Base-by-base conservation (phyloP, 2,329 filamentous ascomycete species). In the Penicillium paneum region DNA sequence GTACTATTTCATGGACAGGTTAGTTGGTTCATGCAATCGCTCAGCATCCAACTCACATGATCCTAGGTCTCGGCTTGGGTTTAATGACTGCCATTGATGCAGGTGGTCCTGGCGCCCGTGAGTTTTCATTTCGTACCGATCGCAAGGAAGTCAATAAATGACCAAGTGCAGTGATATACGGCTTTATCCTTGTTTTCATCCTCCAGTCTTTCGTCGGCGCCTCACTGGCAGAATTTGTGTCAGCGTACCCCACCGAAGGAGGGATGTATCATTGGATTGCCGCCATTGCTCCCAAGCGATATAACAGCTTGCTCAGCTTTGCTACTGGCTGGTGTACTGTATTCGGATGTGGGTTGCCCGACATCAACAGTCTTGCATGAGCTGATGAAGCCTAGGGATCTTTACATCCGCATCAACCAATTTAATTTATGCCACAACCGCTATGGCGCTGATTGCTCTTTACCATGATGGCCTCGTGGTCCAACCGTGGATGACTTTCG, bases 211-310 rank as follows among this genome's bases (percentile, higher is more conserved):
- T 79, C 53, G 64, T 79, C 29, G 77, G 71, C 29, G 72, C 75
- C 4, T 78, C 77, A 0, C 64, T 79, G 19, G 75, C 76, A 8
- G 78, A 81, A 57, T 75, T 81, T 49, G 76, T 79, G 8, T 79
- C 76, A 3, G 74, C 75, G 2, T 79, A 79, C 54, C 78, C 78
- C 4, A 78, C 76, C 10, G 74, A 76, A 48, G 78, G 78, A 21
- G 78, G 78, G 40, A 78, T 79, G 76, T 81, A 80, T 52, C 78
- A 79, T 60, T 80, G 78, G 78, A 77, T 78, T 36, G 77, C 77
- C 7, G 76, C 75, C 1, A 71, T 80, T 26, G 76, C 78, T 3
- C 78, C 78, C 0, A 69, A 65, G 34, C 63, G 62, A 39, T 68
- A 68, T 39, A 76, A 71, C 12, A 72, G 71, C 19, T 64, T 76